A percentile compares a stretch with the other conserved stretches of the same genome.
These are phyloP conservation scores for Mucor irregularis DNA, from an alignment of 371 early-diverging fungal species.

Conservation along the genomic window DNA sequence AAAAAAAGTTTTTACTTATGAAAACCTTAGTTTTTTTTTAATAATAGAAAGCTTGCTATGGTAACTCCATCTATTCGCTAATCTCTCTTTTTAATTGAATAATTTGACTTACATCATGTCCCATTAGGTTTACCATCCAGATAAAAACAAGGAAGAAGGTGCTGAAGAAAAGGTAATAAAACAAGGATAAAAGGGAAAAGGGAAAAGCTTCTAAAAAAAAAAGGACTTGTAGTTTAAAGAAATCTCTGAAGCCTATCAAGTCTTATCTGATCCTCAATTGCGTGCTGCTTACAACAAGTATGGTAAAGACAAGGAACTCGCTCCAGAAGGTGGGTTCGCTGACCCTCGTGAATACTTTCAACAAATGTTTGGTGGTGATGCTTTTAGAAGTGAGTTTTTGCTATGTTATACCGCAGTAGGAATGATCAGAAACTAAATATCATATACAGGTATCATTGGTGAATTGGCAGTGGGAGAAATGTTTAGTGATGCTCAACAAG, in stretches of 20 bases:
- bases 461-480: conserved; percentile 47
- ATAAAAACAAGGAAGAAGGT: conserved; percentile 87
- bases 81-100: not conserved
- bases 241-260: conserved; percentile 95
- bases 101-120: not conserved
- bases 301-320: conserved; percentile 73
- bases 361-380: conserved; percentile 94
- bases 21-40: not conserved
- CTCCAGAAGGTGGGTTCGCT: conserved; percentile 74
- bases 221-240: conserved; percentile 82
- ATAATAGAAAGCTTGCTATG: conserved; percentile 46
- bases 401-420: not conserved
- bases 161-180: conserved; percentile 83
- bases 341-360: conserved; percentile 93
- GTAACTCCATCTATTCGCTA: conserved; percentile 15
- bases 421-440: not conserved
- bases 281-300: conserved; percentile 89
- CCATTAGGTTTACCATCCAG: conserved; percentile 90
- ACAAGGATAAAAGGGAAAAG: not conserved
- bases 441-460: conserved; percentile 44
- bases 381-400: conserved; percentile 58
- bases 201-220: not conserved
- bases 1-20: conserved; percentile 1
- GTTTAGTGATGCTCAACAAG: conserved; percentile 40
- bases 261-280: conserved; percentile 86